Conservation (phyloP, 306 rosid genomes). For the Medicago lupulina region DNA sequence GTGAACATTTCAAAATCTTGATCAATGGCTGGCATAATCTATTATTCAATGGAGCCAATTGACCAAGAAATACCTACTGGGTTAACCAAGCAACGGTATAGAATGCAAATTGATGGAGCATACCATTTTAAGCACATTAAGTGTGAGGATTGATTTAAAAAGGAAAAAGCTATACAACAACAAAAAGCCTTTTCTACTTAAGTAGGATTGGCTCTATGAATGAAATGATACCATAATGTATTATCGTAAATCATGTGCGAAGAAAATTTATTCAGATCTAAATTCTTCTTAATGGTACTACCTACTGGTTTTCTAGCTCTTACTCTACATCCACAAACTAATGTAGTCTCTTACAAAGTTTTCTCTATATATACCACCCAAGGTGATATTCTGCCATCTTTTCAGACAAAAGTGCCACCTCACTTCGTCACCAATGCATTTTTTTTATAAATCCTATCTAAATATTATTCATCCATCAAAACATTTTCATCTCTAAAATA, state of each 20-base stretch:
- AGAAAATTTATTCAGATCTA: not conserved
- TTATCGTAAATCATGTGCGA: not conserved
- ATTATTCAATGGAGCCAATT: not conserved
- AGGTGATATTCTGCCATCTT: conserved; percentile 8
- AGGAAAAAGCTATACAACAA: not conserved
- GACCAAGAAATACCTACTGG: conserved; percentile 2
- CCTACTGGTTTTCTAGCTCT: not conserved
- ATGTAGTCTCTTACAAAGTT: not conserved
- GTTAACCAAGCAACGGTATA: not conserved
- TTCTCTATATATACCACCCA: not conserved
- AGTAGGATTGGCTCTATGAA: not conserved
- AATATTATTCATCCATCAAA: not conserved
- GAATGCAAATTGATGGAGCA: not conserved
- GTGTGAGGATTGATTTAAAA: not conserved
- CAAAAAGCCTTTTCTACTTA: not conserved
- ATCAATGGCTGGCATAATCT: not conserved
- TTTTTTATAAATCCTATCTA: not conserved
- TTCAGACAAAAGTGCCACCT: not conserved
- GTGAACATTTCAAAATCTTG: not conserved
- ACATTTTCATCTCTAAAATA: not conserved
- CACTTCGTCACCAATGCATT: not conserved
- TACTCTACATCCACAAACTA: no score
- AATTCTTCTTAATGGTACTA: not conserved
- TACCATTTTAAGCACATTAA: not conserved
- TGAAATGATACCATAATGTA: not conserved